These are phyloP conservation scores for Pyrenophora tritici-repentis DNA, from an alignment of 2,329 filamentous ascomycete species.

Conservation along the genomic window DNA sequence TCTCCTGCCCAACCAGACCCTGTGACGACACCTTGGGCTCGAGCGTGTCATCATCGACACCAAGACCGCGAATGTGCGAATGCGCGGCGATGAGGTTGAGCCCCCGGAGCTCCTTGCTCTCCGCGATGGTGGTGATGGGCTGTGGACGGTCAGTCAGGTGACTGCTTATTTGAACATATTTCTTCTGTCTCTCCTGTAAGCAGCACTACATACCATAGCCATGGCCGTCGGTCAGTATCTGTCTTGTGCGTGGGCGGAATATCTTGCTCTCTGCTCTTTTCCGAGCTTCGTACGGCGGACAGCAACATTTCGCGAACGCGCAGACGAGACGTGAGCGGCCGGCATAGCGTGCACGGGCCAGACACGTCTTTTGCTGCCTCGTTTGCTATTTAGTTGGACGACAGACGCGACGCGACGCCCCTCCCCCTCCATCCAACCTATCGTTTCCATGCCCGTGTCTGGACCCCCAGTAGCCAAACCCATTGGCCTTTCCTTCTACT, in stretches of 20 bases:
- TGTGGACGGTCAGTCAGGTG: conserved; percentile 24
- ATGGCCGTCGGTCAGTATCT: conserved; percentile 20
- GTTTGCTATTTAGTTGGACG: conserved; percentile 2
- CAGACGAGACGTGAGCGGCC: conserved; percentile 17
- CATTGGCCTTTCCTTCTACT: not conserved
- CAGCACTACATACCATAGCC: conserved; percentile 36
- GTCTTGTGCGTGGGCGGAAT: too few relatives aligned
- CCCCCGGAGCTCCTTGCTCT: conserved; percentile 93
- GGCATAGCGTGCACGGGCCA: conserved; percentile 11
- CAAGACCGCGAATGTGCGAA: conserved; percentile 95
- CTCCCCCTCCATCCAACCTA: not conserved
- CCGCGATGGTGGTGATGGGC: conserved; percentile 80
- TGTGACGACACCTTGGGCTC: conserved; percentile 86
- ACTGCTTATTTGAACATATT: too few relatives aligned
- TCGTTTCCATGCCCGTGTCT: not conserved
- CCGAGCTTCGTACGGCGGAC: conserved; percentile 8
- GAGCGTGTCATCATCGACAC: conserved; percentile 88
- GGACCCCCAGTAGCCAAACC: not conserved
- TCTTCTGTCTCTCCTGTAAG: too few relatives aligned
- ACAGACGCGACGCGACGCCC: not conserved
- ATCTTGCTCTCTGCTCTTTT: not conserved
- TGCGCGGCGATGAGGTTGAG: conserved; percentile 98
- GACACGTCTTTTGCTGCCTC: not conserved
- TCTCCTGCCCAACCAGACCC: conserved; percentile 93
- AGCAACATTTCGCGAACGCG: conserved; percentile 26